Percentiles rank a stretch among this genome's conserved stretches.
These are phyloP conservation scores for Chaetomiaceae sp. DNA, from an alignment of 2,329 filamentous ascomycete genomes.

Conservation along the genomic window DNA sequence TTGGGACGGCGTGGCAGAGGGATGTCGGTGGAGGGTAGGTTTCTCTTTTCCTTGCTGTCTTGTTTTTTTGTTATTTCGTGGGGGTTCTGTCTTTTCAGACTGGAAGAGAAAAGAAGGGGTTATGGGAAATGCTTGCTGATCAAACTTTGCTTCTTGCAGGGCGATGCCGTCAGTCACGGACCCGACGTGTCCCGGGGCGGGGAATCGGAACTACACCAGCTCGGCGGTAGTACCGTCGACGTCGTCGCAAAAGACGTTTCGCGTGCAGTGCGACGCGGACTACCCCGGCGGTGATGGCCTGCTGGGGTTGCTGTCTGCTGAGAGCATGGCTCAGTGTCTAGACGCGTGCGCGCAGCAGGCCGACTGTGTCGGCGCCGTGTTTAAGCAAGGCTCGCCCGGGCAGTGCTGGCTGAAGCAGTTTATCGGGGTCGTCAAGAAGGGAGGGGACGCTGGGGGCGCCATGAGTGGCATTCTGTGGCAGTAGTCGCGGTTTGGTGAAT, in stretches of 20 bases:
- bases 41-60: background rate
- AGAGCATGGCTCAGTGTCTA: slow-evolving; percentile 15
- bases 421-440: slow-evolving; percentile 6
- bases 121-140: no score
- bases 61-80: background rate
- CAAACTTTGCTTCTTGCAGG: background rate
- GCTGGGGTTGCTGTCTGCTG: background rate
- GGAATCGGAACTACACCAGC: slow-evolving; percentile 15
- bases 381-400: background rate
- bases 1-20: slow-evolving; percentile 3
- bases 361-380: slow-evolving; percentile 19
- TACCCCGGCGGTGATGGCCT: slow-evolving; percentile 15
- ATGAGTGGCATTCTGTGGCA: slow-evolving; percentile 19
- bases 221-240: background rate
- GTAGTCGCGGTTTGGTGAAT: background rate
- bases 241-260: slow-evolving; percentile 1
- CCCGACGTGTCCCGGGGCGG: slow-evolving; percentile 9
- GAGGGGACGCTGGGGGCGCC: background rate
- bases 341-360: slow-evolving; percentile 15
- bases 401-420: slow-evolving; percentile 21
- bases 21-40: no score
- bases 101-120: no score
- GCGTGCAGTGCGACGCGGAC: slow-evolving; percentile 14
- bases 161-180: background rate
- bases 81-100: background rate